phyloP scores from a whole-genome alignment of 257 asterid species.

The Scutellaria galericulata region DNA sequence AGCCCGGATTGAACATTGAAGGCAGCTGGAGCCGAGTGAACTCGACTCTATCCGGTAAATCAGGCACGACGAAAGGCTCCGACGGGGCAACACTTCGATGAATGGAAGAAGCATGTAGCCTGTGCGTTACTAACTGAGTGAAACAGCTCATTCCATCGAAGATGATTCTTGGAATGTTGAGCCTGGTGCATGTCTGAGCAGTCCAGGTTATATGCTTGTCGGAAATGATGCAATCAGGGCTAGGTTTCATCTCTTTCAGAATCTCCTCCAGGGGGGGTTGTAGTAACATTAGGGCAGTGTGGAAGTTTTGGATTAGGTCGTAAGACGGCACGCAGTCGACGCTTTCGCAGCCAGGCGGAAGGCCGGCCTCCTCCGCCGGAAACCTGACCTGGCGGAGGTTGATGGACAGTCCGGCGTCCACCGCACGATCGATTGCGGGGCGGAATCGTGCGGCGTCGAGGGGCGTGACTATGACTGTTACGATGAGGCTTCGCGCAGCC shows the following conservation, averaged over 20 bases:
- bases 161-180: conserved; percentile 44
- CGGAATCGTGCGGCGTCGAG: conserved; percentile 43
- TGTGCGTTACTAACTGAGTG: conserved; percentile 39
- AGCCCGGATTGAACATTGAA: conserved; percentile 24
- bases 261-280: conserved; percentile 40
- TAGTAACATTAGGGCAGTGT: conserved; percentile 40
- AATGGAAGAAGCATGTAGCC: conserved; percentile 31
- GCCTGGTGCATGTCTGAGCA: conserved; percentile 30
- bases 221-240: conserved; percentile 48
- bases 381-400: conserved; percentile 42
- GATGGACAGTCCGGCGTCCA: conserved; percentile 46
- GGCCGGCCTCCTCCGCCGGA: conserved; percentile 53
- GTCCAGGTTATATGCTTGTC: conserved; percentile 53
- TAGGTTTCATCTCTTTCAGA: conserved; percentile 35
- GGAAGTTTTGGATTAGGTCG: conserved; percentile 37
- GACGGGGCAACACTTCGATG: conserved; percentile 28
- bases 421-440: conserved; percentile 36
- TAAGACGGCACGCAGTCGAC: conserved; percentile 52
- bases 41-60: conserved; percentile 43
- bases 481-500: conserved; percentile 35
- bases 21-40: conserved; percentile 46
- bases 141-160: conserved; percentile 63
- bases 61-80: conserved; percentile 47
- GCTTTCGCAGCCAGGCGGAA: conserved; percentile 61
- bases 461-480: conserved; percentile 55